Base-by-base conservation (phyloP, 345 rosid species). In the Murraya koenigii region DNA sequence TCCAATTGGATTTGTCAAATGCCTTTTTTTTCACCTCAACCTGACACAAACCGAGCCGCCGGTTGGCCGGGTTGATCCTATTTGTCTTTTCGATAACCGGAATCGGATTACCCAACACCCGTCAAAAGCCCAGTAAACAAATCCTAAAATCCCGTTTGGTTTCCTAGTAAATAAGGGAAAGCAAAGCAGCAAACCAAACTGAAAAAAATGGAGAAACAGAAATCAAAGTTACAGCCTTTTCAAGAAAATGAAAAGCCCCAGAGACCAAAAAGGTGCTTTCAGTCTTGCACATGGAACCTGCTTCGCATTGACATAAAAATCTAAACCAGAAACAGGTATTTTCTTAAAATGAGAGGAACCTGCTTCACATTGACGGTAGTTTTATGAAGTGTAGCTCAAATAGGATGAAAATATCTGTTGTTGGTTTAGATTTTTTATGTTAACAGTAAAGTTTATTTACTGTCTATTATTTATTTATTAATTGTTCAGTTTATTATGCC, bases 221-320 rank as follows among this genome's bases (percentile, higher is more conserved):
- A 70, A 52, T n/a, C 74, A 52, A 49, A 33, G 19, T 9, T 70
- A 52, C 28, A 30, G 17, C 20, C 74, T 8, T 30, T 70, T 38
- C 5, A 3, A 52, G 17, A 30, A 70, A 28, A 28, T 19, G 7
- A 36, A n/a, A 35, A 20, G 47, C 49, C 22, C 22, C 49, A 52
- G 75, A 72, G 26, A 36, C 17, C 49, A n/a, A 35, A 72, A 35
- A 58, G 66, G 75, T 23, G n/a, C 65, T 33, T 41, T 71, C 30
- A 35, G 32, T 56, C 75, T 55, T 35, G 30, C 58, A 20, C n/a
- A 25, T 0, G 61, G n/a, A 56, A 56, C 61, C 61, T 8, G 61
- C 61, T 22, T 56, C 20, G 6, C 61, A 56, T 56, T 13, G 66
- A 5, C 32, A n/a, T n/a, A n/a, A n/a, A n/a, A n/a, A n/a, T n/a